Evolutionary conservation across 768 basidiomycete genomes (phyloP), one percentile per base, ranked within the genome.

Genomic region (Hemileccinum impolitum): DNA sequence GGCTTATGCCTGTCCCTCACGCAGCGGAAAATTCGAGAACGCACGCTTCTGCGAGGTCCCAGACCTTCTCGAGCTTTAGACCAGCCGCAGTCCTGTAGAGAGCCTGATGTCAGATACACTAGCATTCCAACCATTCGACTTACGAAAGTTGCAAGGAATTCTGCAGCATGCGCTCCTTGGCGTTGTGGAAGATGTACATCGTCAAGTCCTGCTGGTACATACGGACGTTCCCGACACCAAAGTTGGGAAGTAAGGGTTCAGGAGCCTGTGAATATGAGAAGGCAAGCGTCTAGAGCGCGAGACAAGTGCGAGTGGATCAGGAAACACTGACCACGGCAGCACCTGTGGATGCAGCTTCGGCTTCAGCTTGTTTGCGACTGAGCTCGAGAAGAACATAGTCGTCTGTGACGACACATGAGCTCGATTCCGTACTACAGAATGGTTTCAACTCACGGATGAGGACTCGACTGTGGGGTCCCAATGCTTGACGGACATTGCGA

Each of bases 241-340:
- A 69, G 56, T 68, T 72, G 4, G 63, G 51, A 19, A 68, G 55
- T 26, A 71, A 34, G 8, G 67, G 70, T 38, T 63, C 58, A 25
- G 70, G 70, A 2, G 70, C 69, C 67, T 70, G 54, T 28, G 15
- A 28, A 43, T 7, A 21, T 17, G 6, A 18, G 4, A 14, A 21
- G 7, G 26, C 5, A 36, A 45, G 23, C 12, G 4, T 3, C 50
- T 46, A 47, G 26, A 17, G 1, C 17, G 10, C 18, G 12, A 18
- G 4, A 34, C 15, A 7, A 17, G 2, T 23, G 14, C 12, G 10
- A 25, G 3, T 11, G 3, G 38, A 28, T 8, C 13, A 17, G 6
- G 13, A 11, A 11, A 21, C 13, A 56, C 62, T 4, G 28, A 67
- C 65, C 43, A 51, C 30, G 25, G 42, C 45, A 18, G 48, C 41